Base-by-base conservation (phyloP, 306 rosid species). In the Lupinus albus region DNA sequence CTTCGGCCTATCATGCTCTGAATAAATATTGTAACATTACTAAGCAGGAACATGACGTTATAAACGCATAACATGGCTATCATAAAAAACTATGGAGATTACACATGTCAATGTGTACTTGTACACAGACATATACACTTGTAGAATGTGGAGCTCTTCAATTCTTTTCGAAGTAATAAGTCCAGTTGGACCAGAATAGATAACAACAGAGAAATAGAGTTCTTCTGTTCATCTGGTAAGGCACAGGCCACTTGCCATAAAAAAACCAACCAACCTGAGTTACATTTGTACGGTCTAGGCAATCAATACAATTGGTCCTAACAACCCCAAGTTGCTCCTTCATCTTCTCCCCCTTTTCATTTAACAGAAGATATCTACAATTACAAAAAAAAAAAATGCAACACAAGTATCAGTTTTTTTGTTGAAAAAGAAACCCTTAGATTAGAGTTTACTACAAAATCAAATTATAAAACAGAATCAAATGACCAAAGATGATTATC, bases 261-360 rank as follows among this genome's bases (percentile, higher is more conserved):
- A 13, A 45, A 56, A 64, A 36, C 46, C 51, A 83, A 79, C 82
- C 47, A 72, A 88, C 99, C 97, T 93, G 99, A 48, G 97, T 93
- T 51, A 93, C 99, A 85, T 93, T 93, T 39, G 99, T 86, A 72
- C 99, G 97, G 76, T 93, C 99, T 68, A 93, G 81, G 80, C 99
- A 93, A 83, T 93, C 99, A 78, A 90, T 85, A 78, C 99, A 93
- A 72, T 90, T 93, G 78, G 90, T 84, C 83, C 99, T 85, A 63
- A 86, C 88, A 79, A 93, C 88, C 76, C 99, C 99, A 46, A 74
- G 87, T 67, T 93, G 99, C 80, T 93, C 96, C 85, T 93, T 93
- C 96, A 90, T 83, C 85, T 88, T 93, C 84, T 90, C 96, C 70
- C 86, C 96, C 76, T 90, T 88, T 55, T 90, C 94, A 78, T 84